These are phyloP conservation scores for Pinus albicaulis DNA, from an alignment of 75 land plant genomes.

Conservation along the genomic window DNA sequence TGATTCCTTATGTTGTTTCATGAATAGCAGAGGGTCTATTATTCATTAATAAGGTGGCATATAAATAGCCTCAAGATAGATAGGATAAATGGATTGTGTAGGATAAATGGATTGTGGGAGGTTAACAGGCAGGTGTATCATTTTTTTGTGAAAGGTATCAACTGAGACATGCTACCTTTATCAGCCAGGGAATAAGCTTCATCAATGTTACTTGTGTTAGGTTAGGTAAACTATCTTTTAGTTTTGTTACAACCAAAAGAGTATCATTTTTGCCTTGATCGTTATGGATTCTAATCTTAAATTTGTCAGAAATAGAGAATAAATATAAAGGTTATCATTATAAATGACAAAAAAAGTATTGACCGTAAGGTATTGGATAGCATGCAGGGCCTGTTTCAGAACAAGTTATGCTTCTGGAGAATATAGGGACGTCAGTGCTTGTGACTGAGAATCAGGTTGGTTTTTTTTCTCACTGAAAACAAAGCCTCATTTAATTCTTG, in stretches of 20 bases:
- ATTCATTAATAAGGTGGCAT: too few species aligned
- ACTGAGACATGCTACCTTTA: too few species aligned
- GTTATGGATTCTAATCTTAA: background rate
- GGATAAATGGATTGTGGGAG: too few species aligned
- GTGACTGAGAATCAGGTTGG: slow-evolving; percentile 81
- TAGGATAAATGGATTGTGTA: too few species aligned
- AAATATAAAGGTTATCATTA: background rate
- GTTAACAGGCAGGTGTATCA: too few species aligned
- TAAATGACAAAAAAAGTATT: background rate
- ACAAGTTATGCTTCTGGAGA: slow-evolving; percentile 91
- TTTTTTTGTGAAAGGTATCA: too few species aligned
- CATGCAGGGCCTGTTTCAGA: slow-evolving; percentile 75
- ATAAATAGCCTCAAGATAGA: too few species aligned
- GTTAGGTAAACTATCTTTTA: too few species aligned
- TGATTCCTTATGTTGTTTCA: too few species aligned
- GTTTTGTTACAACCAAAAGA: background rate
- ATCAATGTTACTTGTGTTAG: too few species aligned
- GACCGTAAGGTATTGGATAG: slow-evolving; percentile 5
- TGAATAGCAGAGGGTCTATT: too few species aligned
- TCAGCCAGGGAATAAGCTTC: too few species aligned
- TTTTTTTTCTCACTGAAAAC: background rate
- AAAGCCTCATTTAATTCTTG: background rate
- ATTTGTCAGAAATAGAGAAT: background rate
- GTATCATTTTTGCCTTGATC: background rate
- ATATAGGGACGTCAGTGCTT: slow-evolving; percentile 80